Evolutionary conservation across 805 yeast genomes (phyloP).

Genomic region (Saccharomycopsis babjevae): DNA sequence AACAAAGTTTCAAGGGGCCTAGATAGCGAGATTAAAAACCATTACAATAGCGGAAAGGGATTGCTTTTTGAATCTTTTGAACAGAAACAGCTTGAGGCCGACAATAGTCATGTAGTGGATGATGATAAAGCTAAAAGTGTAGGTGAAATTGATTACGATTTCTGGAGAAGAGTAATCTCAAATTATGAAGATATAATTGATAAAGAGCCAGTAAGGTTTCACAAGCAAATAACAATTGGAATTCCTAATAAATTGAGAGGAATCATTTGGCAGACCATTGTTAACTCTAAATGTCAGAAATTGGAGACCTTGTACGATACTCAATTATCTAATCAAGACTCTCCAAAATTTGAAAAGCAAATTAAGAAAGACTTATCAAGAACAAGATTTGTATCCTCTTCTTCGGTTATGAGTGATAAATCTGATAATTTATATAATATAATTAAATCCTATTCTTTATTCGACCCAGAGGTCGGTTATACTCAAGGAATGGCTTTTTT

Average conservation of each 20-base stretch:
- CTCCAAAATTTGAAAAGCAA: constrained; percentile 38
- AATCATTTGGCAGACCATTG: constrained; percentile 83
- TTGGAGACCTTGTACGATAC: constrained; percentile 49
- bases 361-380: constrained; percentile 77
- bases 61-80: constrained; percentile 22
- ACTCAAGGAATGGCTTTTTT: constrained; percentile 98
- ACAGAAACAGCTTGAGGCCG: constrained; percentile 2
- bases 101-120: constrained; percentile 5
- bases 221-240: constrained; percentile 57
- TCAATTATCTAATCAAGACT: constrained; percentile 44
- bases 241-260: constrained; percentile 83
- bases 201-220: constrained; percentile 48
- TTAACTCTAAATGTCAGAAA: constrained; percentile 62
- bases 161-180: constrained; percentile 77
- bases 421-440: constrained; percentile 59
- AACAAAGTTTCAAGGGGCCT: constrained; percentile 39
- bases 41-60: constrained; percentile 34
- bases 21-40: constrained; percentile 41
- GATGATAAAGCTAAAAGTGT: not conserved
- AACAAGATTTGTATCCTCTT: constrained; percentile 63
- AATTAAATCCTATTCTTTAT: constrained; percentile 73
- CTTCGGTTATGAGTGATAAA: constrained; percentile 42
- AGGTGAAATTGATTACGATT: constrained; percentile 59
- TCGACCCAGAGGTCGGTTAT: constrained; percentile 90
- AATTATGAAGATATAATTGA: constrained; percentile 63